A percentile compares a stretch with the other conserved stretches of the same genome.
phyloP scores from a whole-genome alignment of 352 stramenopile species.

The Globisporangium okanoganense region DNA sequence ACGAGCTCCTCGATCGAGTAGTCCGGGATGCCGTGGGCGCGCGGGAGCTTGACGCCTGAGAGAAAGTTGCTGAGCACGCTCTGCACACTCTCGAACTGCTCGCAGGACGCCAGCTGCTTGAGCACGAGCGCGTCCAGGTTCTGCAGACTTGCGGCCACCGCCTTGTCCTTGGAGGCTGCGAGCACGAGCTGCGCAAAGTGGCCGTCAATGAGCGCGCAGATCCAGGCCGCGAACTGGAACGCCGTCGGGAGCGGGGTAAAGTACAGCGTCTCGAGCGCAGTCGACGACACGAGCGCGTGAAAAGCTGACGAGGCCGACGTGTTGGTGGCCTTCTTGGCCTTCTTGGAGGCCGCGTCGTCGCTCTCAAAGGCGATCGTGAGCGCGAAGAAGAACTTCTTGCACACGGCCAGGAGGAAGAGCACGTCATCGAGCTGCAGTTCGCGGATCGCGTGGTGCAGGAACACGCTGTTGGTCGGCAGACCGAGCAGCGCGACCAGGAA shows the following conservation, averaged over 20 bases:
- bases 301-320: slow-evolving; percentile 16
- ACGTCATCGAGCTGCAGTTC: slow-evolving; percentile 67
- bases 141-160: slow-evolving; percentile 34
- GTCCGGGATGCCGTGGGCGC: slow-evolving; percentile 58
- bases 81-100: slow-evolving; percentile 64
- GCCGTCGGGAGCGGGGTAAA: slow-evolving; percentile 28
- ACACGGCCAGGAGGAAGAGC: slow-evolving; percentile 59
- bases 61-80: slow-evolving; percentile 79
- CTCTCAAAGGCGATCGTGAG: slow-evolving; percentile 26
- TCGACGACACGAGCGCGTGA: slow-evolving; percentile 13
- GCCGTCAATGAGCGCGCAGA: slow-evolving; percentile 67
- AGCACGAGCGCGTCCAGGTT: slow-evolving; percentile 56
- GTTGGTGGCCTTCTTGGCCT: slow-evolving; percentile 16
- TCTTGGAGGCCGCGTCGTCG: slow-evolving; percentile 1
- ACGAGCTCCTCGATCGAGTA: slow-evolving; percentile 77
- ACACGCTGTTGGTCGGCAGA: slow-evolving; percentile 67
- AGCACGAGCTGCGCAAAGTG: slow-evolving; percentile 69
- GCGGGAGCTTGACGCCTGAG: slow-evolving; percentile 60
- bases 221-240: slow-evolving; percentile 64
- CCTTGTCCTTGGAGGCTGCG: slow-evolving; percentile 39
- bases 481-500: slow-evolving; percentile 53
- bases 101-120: slow-evolving; percentile 43
- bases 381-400: slow-evolving; percentile 64
- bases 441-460: slow-evolving; percentile 74
- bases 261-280: slow-evolving; percentile 21